Evolutionary conservation across 192 early-diverging fungal genomes (phyloP).

Genomic region (Entophlyctis helioformis): DNA sequence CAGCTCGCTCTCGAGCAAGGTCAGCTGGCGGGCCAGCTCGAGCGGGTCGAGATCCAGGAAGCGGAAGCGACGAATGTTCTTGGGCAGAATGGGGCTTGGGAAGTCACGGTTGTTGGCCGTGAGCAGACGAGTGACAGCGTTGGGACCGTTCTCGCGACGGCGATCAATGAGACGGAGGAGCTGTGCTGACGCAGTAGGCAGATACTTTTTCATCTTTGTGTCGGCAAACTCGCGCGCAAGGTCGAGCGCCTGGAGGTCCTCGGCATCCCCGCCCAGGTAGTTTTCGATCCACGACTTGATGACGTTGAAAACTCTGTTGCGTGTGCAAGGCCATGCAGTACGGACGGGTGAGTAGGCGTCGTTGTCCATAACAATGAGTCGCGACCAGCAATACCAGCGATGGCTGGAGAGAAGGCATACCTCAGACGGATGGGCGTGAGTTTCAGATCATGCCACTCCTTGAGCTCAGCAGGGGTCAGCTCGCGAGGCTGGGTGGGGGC

Average conservation of each 20-base stretch:
- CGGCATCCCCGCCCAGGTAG: slow-evolving; percentile 66
- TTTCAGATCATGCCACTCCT: slow-evolving; percentile 78
- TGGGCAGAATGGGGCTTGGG: slow-evolving; percentile 73
- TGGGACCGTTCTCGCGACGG: too few relatives aligned
- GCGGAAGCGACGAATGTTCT: slow-evolving; percentile 61
- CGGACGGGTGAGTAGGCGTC: not conserved
- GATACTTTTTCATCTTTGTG: slow-evolving; percentile 36
- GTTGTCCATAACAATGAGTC: not conserved
- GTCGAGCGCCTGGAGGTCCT: slow-evolving; percentile 51
- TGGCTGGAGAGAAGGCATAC: slow-evolving; percentile 1
- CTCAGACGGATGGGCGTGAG: slow-evolving; percentile 78
- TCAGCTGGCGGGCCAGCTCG: slow-evolving; percentile 92
- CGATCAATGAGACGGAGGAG: slow-evolving; percentile 63
- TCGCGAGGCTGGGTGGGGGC: slow-evolving; percentile 68
- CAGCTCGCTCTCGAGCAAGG: slow-evolving; percentile 75
- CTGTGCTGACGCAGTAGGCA: slow-evolving; percentile 51
- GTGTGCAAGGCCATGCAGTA: not conserved
- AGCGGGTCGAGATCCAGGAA: slow-evolving; percentile 83
- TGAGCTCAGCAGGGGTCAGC: slow-evolving; percentile 49
- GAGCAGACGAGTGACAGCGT: too few relatives aligned
- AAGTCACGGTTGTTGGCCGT: slow-evolving; percentile 6
- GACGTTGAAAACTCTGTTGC: slow-evolving; percentile 70
- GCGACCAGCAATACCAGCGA: not conserved
- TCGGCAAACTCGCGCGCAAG: slow-evolving; percentile 64
- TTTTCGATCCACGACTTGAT: slow-evolving; percentile 95